These are phyloP conservation scores for Amylostereum chailletii DNA, from an alignment of 1,284 basidiomycete genomes.

Conservation along the genomic window DNA sequence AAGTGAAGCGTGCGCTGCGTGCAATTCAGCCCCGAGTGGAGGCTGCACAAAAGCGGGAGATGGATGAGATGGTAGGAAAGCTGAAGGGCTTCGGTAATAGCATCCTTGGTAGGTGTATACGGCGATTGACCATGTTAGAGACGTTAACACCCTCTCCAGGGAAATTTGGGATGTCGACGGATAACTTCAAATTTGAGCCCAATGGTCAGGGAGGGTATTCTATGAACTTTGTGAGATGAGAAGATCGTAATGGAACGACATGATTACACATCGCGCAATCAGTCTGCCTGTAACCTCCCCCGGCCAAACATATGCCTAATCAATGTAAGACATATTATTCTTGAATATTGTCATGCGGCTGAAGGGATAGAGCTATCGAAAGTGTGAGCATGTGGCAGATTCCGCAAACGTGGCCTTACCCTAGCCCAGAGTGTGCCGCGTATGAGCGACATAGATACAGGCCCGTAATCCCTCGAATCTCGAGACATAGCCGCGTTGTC, in stretches of 20 bases:
- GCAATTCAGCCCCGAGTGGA: constrained; percentile 61
- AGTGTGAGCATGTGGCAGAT: not conserved
- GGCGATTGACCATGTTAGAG: no score
- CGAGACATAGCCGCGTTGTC: constrained; percentile 82
- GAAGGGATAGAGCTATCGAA: constrained; percentile 45
- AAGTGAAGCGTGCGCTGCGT: constrained; percentile 41
- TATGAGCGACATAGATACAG: constrained; percentile 80
- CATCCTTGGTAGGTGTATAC: constrained; percentile 59
- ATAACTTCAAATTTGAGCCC: constrained; percentile 92
- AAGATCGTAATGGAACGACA: no score
- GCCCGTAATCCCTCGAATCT: constrained; percentile 88
- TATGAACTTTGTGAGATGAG: constrained; percentile 68
- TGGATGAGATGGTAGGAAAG: constrained; percentile 87
- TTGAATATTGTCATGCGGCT: constrained; percentile 38
- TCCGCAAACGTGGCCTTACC: constrained; percentile 35
- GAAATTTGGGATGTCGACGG: constrained; percentile 81
- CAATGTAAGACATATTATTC: constrained; percentile 36
- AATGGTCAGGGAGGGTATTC: constrained; percentile 92
- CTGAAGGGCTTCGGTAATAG: constrained; percentile 90
- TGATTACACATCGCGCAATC: no score
- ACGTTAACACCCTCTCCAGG: constrained; percentile 30
- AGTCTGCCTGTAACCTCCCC: not conserved
- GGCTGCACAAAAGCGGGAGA: constrained; percentile 79
- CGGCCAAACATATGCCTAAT: constrained; percentile 16
- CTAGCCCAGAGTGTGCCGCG: constrained; percentile 71